Evolutionary conservation across 23 red algal genomes (phyloP).

Genomic region (Gracilariopsis chorda): DNA sequence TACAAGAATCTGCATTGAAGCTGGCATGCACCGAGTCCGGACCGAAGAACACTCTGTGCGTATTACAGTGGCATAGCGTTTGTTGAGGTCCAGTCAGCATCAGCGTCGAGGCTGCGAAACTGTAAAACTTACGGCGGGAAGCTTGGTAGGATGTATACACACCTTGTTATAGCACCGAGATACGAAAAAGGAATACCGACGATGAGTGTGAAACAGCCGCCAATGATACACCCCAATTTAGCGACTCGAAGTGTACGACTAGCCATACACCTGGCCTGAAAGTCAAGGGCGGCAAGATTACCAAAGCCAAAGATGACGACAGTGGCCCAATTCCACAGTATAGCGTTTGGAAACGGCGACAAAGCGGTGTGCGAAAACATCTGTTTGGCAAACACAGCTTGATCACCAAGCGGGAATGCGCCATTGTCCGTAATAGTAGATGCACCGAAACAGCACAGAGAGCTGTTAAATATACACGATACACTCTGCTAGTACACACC

Average conservation of each 20-base stretch:
- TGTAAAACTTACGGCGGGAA: no score
- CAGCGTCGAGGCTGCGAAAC: no score
- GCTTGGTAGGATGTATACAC: not conserved
- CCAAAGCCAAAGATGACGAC: conserved; percentile 6
- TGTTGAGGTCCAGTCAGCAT: no score
- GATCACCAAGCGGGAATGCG: conserved; percentile 3
- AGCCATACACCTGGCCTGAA: conserved; percentile 19
- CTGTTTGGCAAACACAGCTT: not conserved
- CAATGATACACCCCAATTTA: conserved; percentile 8
- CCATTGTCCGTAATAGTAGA: conserved; percentile 1
- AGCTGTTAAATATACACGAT: not conserved
- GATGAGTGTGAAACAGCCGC: not conserved
- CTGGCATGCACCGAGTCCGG: not conserved
- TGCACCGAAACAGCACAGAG: not conserved
- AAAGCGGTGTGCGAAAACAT: not conserved
- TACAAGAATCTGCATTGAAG: not conserved
- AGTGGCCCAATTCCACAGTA: conserved; percentile 25
- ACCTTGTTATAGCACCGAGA: conserved; percentile 22
- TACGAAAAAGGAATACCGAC: conserved; percentile 9
- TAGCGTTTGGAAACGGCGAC: conserved; percentile 9
- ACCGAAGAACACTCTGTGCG: not conserved
- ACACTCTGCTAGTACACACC: no score
- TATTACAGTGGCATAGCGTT: no score
- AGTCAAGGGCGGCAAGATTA: conserved; percentile 20
- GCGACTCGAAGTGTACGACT: conserved; percentile 3